Evolutionary conservation across 345 rosid genomes (phyloP).

Genomic region (Mallotus nudiflorus): DNA sequence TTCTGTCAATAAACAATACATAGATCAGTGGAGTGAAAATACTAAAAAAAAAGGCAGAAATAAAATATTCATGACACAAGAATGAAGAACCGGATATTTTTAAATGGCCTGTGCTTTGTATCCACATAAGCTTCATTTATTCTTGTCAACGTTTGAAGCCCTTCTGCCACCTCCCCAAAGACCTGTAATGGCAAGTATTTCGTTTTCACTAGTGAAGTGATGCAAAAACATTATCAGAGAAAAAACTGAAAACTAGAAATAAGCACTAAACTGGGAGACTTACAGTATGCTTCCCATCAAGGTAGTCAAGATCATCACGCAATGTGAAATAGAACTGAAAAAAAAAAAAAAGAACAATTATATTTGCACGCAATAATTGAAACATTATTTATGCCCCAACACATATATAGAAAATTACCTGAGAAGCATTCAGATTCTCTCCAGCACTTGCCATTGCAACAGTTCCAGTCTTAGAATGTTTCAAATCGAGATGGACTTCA

Average conservation of each 20-base stretch:
- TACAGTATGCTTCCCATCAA: constrained; percentile 95
- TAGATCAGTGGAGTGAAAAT: background rate
- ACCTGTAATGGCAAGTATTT: constrained; percentile 44
- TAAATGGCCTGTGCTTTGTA: constrained; percentile 72
- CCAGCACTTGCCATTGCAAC: constrained; percentile 98
- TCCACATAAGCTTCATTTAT: constrained; percentile 93
- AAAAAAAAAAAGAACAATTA: constrained; percentile 4
- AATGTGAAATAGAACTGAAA: constrained; percentile 85
- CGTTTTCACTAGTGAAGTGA: background rate
- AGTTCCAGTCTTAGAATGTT: constrained; percentile 80
- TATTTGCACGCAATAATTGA: constrained; percentile 12
- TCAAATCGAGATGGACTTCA: constrained; percentile 84
- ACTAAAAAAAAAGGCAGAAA: background rate
- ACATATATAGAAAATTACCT: constrained; percentile 40
- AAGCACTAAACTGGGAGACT: constrained; percentile 28
- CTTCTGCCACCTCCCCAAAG: constrained; percentile 94
- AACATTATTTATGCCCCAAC: background rate
- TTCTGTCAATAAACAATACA: constrained; percentile 42
- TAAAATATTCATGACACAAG: background rate
- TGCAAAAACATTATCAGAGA: background rate
- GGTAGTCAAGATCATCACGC: constrained; percentile 89
- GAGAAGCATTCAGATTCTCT: constrained; percentile 96
- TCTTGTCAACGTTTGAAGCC: constrained; percentile 74
- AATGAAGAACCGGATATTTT: constrained; percentile 62
- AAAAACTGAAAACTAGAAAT: background rate